Conservation (phyloP, 768 basidiomycete genomes). For the Mycena vitilis region DNA sequence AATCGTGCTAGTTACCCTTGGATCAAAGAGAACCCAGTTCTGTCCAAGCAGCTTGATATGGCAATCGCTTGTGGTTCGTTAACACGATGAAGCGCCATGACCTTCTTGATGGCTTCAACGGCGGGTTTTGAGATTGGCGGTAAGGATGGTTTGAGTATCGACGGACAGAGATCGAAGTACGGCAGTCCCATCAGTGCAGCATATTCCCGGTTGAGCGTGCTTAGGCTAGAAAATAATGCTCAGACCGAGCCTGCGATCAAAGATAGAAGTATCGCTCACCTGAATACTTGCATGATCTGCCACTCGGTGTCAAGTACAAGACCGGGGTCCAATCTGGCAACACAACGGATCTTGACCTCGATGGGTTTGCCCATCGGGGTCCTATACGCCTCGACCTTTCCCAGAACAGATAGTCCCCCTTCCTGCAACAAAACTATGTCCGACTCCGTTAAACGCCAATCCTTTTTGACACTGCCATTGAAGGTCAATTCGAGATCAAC, state of each 20-base stretch:
- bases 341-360: conserved; percentile 26
- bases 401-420: conserved; percentile 69
- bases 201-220: conserved; percentile 93
- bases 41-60: conserved; percentile 78
- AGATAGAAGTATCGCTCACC: conserved; percentile 58
- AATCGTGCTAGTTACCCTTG: conserved; percentile 77
- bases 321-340: conserved; percentile 59
- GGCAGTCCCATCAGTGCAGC: conserved; percentile 85
- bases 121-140: conserved; percentile 59
- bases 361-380: conserved; percentile 32
- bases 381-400: conserved; percentile 62
- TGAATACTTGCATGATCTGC: conserved; percentile 83
- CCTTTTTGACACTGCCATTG: conserved; percentile 66
- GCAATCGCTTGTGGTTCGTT: conserved; percentile 97
- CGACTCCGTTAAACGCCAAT: conserved; percentile 83
- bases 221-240: conserved; percentile 67
- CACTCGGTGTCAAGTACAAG: conserved; percentile 76
- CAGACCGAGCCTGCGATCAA: not conserved
- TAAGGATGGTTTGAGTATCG: conserved; percentile 77
- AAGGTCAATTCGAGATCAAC: conserved; percentile 81
- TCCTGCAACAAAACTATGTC: conserved; percentile 87
- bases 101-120: conserved; percentile 62
- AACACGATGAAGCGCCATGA: conserved; percentile 78
- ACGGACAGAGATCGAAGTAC: conserved; percentile 82
- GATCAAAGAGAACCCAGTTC: conserved; percentile 87